These are phyloP conservation scores for Aegilops bicornis DNA, from an alignment of 176 grass and related monocot species.

Conservation along the genomic window DNA sequence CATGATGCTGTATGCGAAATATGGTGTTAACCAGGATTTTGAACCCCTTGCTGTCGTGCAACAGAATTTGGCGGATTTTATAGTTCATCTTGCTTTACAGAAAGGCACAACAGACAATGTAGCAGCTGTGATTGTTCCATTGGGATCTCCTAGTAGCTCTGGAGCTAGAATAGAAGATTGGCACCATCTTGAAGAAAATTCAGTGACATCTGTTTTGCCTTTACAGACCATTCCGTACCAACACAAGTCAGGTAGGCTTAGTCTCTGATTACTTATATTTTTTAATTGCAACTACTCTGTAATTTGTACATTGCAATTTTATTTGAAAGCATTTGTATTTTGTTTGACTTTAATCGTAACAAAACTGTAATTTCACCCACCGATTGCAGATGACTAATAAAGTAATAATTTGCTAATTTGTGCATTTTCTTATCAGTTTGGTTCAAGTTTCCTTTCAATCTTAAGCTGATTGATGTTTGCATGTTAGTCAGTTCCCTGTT, in stretches of 20 bases:
- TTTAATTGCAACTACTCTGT: neutral
- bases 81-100: slow-evolving; percentile 71
- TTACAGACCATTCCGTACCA: slow-evolving; percentile 33
- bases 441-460: slow-evolving; percentile 13
- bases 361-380: no score
- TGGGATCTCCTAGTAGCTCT: slow-evolving; percentile 45
- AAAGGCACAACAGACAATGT: slow-evolving; percentile 93
- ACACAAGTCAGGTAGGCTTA: slow-evolving; percentile 32
- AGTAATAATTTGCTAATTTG: neutral
- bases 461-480: neutral
- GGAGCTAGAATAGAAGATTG: slow-evolving; percentile 37
- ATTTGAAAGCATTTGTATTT: neutral
- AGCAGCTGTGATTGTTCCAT: slow-evolving; percentile 83
- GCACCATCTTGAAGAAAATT: slow-evolving; percentile 45
- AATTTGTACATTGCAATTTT: neutral
- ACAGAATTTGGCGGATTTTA: slow-evolving; percentile 70
- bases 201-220: slow-evolving; percentile 28
- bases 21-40: slow-evolving; percentile 29
- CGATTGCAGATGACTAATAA: neutral
- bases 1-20: slow-evolving; percentile 64
- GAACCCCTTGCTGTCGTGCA: slow-evolving; percentile 31
- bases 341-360: slow-evolving; percentile 1
- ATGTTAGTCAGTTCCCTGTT: slow-evolving; percentile 14
- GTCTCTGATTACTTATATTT: slow-evolving; percentile 11
- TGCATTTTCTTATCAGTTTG: slow-evolving; percentile 1